Evolutionary conservation across 129 eudicot genomes (phyloP), one percentile per base, ranked within the genome.

Genomic region (Centella asiatica): DNA sequence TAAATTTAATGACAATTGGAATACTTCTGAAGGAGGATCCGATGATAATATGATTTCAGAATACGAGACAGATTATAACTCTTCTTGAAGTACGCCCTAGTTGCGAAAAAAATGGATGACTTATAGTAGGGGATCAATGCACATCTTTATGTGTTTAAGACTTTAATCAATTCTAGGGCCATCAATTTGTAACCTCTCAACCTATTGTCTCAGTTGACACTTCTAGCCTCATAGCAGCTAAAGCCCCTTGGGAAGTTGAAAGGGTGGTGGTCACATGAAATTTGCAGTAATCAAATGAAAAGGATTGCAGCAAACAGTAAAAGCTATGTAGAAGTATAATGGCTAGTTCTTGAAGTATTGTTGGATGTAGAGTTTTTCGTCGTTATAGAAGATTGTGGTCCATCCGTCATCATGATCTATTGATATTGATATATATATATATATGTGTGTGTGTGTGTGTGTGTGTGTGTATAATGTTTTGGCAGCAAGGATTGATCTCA

Each of bases 21-120:
- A 28, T 24, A 34, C 28, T 34, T 58, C 46, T 33, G 63, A 58
- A 58, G 44, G 63, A 34, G 63, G 34, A 46, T 58, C 31, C 4
- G 63, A 34, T 58, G 19, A 34, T 12, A 37, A 20, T 20, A 6
- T 46, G 51, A 17, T 46, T 46, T 58, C 63, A 20, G 63, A 58
- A 10, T 57, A 34, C 4, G 63, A 34, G 29, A 33, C 63, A 34
- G 63, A 58, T 33, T 45, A 58, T n/a, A 19, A 24, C 63, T 58
- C 27, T 56, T 56, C 45, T 33, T 58, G 63, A 34, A 14, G 22
- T 33, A 4, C 18, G n/a, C 40, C 4, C 9, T 5, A 18, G 13
- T 56, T 31, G 44, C 19, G 61, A 19, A 18, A 27, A n/a, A 56
- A 56, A 56, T 28, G 17, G 17, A 6, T 28, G 12, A 24, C 24